Percentiles rank a stretch among this genome's conserved stretches.
Evolutionary conservation across 192 early-diverging fungal genomes (phyloP).

Genomic region (Dispira simplex): DNA sequence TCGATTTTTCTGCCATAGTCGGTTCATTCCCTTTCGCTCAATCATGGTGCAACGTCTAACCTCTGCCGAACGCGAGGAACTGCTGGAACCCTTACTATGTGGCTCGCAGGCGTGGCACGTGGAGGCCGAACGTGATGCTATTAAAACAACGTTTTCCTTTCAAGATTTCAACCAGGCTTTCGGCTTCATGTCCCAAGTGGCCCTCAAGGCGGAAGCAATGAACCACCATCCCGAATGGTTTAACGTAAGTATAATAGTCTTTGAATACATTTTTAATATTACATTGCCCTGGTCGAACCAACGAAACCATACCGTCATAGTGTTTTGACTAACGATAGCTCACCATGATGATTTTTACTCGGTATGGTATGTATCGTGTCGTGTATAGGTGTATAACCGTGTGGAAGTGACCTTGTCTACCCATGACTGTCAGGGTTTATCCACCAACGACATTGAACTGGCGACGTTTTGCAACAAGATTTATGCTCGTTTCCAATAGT

Average conservation of each 20-base stretch:
- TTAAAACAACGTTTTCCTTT: conserved; percentile 62
- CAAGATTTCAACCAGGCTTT: conserved; percentile 77
- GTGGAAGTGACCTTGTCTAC: conserved; percentile 83
- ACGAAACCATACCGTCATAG: too few species aligned
- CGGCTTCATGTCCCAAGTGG: conserved; percentile 89
- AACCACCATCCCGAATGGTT: conserved; percentile 97
- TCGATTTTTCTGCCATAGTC: too few species aligned
- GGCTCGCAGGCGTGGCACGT: conserved; percentile 31
- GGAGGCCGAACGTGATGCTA: conserved; percentile 48
- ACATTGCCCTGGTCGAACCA: too few species aligned
- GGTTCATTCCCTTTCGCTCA: too few species aligned
- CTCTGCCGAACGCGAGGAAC: not conserved
- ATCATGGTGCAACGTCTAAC: not conserved
- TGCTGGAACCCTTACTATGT: not conserved
- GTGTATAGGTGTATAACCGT: conserved; percentile 72
- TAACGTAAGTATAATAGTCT: conserved; percentile 33
- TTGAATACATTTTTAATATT: not conserved
- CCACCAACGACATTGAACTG: conserved; percentile 55
- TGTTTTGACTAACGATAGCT: too few species aligned
- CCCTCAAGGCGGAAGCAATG: conserved; percentile 74
- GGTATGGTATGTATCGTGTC: too few species aligned
- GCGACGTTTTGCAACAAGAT: conserved; percentile 19
- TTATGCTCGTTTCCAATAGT: not conserved
- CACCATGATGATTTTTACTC: too few species aligned
- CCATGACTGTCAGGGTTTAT: conserved; percentile 77